Base-by-base conservation (phyloP, 805 yeast species). In the Peterozyma xylosa region DNA sequence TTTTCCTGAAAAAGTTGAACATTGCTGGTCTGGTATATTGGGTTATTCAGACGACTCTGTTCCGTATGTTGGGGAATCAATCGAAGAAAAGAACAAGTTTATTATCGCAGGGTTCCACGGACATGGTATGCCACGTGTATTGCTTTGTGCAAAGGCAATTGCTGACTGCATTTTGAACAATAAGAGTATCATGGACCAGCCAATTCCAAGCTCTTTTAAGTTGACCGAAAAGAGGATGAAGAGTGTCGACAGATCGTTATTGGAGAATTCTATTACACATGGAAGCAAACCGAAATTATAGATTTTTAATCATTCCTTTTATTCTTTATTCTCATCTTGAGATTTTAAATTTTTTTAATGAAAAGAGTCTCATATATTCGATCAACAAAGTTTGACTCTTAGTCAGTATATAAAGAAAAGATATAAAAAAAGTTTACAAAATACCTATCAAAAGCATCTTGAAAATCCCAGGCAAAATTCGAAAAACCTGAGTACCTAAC, bases 121-220 rank as follows among this genome's bases (percentile, higher is more conserved):
- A 2, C 77, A 73, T 53, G 78, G 78, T 17, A 71, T 73, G 76
- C 75, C 77, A 32, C 56, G 76, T 35, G 67, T 70, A 9, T 64
- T 64, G 44, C 42, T 67, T 6, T 50, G 62, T 37, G 73, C 70
- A 13, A 63, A 67, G 44, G 71, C 69, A 1, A 45, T 71, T 16
- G 71, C 68, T 3, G 51, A 53, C 4, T 53, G 59, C 41, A 48
- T 48, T 17, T 33, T 21, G 21, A 34, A 45, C 7, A 39, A 33
- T n/a, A 37, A 27, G 11, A 16, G 21, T 11, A 45, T 42, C 14
- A 34, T 32, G 13, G 38, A 37, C 10, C 38, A 33, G 7, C 18
- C 13, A 3, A 46, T 57, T 33, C 61, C 61, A 4, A 36, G 34
- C 5, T 35, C 56, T 7, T 58, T 57, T 46, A 53, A 52, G 33